Conservation (phyloP, 495 filamentous ascomycete genomes). For the Staphylotrichum longicolle region DNA sequence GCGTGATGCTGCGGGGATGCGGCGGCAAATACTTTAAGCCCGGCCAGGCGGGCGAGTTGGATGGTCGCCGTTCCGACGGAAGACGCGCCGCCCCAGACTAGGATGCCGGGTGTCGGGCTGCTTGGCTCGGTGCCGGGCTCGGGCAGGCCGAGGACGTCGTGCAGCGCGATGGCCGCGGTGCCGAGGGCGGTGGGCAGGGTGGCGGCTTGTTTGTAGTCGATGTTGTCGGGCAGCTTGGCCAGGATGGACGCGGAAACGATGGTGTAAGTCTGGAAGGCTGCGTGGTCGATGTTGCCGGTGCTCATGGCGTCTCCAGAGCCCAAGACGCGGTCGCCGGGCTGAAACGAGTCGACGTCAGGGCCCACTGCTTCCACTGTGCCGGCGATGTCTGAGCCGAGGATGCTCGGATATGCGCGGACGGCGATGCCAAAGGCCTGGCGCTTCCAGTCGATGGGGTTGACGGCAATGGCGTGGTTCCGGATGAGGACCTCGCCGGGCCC, state of each 20-base stretch:
- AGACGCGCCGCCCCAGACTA: slow-evolving; percentile 61
- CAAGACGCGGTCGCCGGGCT: slow-evolving; percentile 47
- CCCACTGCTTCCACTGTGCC: slow-evolving; percentile 54
- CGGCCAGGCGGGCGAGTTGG: slow-evolving; percentile 42
- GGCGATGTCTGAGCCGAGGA: slow-evolving; percentile 55
- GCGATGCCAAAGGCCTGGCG: slow-evolving; percentile 39
- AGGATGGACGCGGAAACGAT: slow-evolving; percentile 30
- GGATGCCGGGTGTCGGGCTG: slow-evolving; percentile 34
- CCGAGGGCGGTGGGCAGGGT: slow-evolving; percentile 38
- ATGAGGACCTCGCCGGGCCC: slow-evolving; percentile 39
- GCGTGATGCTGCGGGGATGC: slow-evolving; percentile 38
- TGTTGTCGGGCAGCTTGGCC: slow-evolving; percentile 32
- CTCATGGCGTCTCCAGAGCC: slow-evolving; percentile 24
- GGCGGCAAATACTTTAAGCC: slow-evolving; percentile 43
- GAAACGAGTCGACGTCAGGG: slow-evolving; percentile 43
- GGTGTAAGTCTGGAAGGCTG: slow-evolving; percentile 45
- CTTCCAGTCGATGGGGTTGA: slow-evolving; percentile 51
- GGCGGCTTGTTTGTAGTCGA: slow-evolving; percentile 39
- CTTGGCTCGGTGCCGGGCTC: too few relatives aligned
- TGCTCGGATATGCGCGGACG: slow-evolving; percentile 43
- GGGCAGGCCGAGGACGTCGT: slow-evolving; percentile 37
- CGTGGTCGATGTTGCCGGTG: slow-evolving; percentile 20
- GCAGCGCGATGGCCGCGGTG: slow-evolving; percentile 38
- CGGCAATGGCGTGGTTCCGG: slow-evolving; percentile 40
- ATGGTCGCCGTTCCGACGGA: slow-evolving; percentile 51